These are phyloP conservation scores for Gracilariopsis chorda DNA, from an alignment of 23 red algal genomes.

Conservation along the genomic window DNA sequence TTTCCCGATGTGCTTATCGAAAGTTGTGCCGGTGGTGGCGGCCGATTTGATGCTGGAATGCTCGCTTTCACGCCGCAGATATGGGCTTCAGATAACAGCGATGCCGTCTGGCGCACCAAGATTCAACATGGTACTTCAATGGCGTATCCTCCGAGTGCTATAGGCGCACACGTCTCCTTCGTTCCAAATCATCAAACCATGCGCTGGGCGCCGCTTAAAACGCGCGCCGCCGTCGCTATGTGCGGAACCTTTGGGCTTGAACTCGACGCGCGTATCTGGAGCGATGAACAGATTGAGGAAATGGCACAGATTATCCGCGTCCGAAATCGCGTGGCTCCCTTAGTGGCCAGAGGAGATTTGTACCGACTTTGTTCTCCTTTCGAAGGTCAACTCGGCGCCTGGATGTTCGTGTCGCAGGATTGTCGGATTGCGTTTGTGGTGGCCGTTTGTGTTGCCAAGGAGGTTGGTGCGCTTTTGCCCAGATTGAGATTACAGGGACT, in stretches of 20 bases:
- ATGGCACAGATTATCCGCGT: constrained; percentile 30
- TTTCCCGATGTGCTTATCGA: constrained; percentile 62
- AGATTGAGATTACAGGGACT: no score
- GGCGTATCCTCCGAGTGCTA: constrained; percentile 6
- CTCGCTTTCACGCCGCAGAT: constrained; percentile 48
- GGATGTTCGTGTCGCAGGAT: constrained; percentile 59
- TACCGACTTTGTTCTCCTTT: constrained; percentile 66
- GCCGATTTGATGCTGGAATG: constrained; percentile 59
- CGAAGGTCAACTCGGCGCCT: neutral
- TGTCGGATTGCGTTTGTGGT: no score
- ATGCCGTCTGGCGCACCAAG: constrained; percentile 39
- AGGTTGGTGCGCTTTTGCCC: no score
- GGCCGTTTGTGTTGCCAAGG: no score
- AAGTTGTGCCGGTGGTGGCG: constrained; percentile 56
- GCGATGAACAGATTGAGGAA: constrained; percentile 32
- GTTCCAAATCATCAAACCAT: constrained; percentile 65
- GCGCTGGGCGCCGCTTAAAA: constrained; percentile 27
- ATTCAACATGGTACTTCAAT: constrained; percentile 55
- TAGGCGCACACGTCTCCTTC: constrained; percentile 51
- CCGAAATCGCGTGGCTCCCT: neutral
- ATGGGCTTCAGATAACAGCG: constrained; percentile 65
- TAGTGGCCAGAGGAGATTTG: constrained; percentile 24
- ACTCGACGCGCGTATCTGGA: constrained; percentile 26
- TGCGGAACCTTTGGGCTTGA: constrained; percentile 54
- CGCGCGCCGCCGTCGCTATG: constrained; percentile 62